Conservation (phyloP, 1,284 basidiomycete genomes). For the Lignosus rhinocerotis region DNA sequence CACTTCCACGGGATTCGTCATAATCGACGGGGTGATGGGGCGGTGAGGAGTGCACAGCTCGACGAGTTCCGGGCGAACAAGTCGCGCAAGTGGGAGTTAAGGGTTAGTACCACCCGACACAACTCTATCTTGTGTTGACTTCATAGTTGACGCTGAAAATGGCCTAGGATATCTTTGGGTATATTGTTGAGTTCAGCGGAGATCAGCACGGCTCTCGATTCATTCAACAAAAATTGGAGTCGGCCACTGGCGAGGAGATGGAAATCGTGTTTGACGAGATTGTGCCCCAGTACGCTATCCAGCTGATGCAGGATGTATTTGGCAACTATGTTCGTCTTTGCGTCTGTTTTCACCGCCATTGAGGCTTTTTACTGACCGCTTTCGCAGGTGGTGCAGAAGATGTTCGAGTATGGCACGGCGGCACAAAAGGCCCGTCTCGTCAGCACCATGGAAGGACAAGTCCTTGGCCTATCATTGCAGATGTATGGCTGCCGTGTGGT, state of each 20-base stretch:
- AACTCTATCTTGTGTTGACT: conserved; percentile 13
- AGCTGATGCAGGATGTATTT: conserved; percentile 92
- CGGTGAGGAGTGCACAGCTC: conserved; percentile 67
- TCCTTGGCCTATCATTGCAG: conserved; percentile 81
- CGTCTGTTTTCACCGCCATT: not conserved
- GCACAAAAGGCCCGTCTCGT: conserved; percentile 75
- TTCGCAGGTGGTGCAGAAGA: conserved; percentile 88
- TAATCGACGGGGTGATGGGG: conserved; percentile 39
- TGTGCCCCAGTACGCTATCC: conserved; percentile 71
- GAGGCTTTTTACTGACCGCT: not conserved
- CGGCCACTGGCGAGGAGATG: conserved; percentile 75
- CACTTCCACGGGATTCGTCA: conserved; percentile 34
- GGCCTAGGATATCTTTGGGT: conserved; percentile 79
- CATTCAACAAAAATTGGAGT: conserved; percentile 85
- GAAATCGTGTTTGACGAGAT: conserved; percentile 91
- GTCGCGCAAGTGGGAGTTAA: conserved; percentile 77
- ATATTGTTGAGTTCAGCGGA: conserved; percentile 89
- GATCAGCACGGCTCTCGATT: conserved; percentile 95
- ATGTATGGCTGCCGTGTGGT: conserved; percentile 97
- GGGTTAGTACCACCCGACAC: conserved; percentile 45
- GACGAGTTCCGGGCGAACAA: conserved; percentile 88
- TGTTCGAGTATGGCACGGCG: conserved; percentile 88
- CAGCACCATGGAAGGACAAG: conserved; percentile 77
- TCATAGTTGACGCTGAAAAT: conserved; percentile 15
- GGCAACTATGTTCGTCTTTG: conserved; percentile 83